Evolutionary conservation across 2,329 filamentous ascomycete genomes (phyloP).

Genomic region (Pseudogymnoascus sp.): DNA sequence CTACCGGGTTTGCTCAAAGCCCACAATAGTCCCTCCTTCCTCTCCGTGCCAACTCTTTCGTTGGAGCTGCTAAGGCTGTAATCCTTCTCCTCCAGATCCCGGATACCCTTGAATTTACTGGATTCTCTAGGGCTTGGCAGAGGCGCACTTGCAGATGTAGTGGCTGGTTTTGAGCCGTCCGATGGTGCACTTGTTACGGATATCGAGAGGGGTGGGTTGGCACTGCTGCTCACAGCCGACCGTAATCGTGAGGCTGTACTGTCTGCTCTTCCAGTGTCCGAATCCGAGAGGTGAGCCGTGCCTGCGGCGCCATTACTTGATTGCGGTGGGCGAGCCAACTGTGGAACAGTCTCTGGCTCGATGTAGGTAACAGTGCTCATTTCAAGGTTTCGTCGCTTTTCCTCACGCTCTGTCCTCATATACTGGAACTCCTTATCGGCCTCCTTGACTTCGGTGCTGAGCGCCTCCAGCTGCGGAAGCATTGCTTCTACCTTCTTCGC

Average conservation of each 20-base stretch:
- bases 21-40: conserved; percentile 93
- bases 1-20: conserved; percentile 85
- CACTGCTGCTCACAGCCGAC: conserved; percentile 37
- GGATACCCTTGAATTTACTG: conserved; percentile 77
- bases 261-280: conserved; percentile 58
- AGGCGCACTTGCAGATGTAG: conserved; percentile 39
- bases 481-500: conserved; percentile 82
- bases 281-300: conserved; percentile 47
- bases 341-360: conserved; percentile 54
- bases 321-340: conserved; percentile 28
- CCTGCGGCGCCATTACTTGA: conserved; percentile 17
- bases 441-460: conserved; percentile 80
- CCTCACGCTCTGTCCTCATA: conserved; percentile 87
- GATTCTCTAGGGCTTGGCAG: conserved; percentile 29
- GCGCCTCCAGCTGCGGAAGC: conserved; percentile 79
- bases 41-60: conserved; percentile 56
- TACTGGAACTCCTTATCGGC: conserved; percentile 97
- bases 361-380: conserved; percentile 70
- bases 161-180: conserved; percentile 43
- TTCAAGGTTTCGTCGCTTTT: conserved; percentile 82
- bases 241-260: conserved; percentile 63
- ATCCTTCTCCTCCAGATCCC: conserved; percentile 82
- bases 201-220: conserved; percentile 26
- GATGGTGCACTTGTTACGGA: conserved; percentile 31
- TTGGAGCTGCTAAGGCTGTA: conserved; percentile 37